Evolutionary conservation across 805 yeast genomes (phyloP), one percentile per base, ranked within the genome.

Genomic region (Suhomyces canberraensis): DNA sequence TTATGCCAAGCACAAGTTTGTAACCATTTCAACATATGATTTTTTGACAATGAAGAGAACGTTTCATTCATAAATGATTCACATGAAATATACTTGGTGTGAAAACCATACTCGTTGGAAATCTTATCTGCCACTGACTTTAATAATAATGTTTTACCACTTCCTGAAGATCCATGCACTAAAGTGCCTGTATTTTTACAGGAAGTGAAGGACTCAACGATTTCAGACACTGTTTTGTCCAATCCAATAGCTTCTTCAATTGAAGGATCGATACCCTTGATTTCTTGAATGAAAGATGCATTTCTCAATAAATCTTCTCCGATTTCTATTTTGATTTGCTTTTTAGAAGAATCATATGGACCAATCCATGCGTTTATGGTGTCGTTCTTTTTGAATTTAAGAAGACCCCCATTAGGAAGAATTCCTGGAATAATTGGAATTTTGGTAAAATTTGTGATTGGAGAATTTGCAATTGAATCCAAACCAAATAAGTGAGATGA

Each of bases 131-230:
- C 48, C 0, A 84, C 52, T 17, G 70, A 62, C 3, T 67, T 57
- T 11, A 79, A 51, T 2, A 83, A 42, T 2, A 78, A 59, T 0
- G 93, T 66, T 54, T 91, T 91, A 0, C 98, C 98, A 42, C 87
- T 75, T 0, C 96, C 97, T 1, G 85, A 66, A 16, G 79, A 61
- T 0, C 97, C 98, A 46, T 78, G 73, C 0, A 90, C 50, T 36
- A 88, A 60, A 0, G 79, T 64, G 2, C 91, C 86, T 6, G 71
- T 54, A 34, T 68, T 70, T 5, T 73, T 51, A 19, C 64, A 74
- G 27, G 71, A 57, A 5, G 65, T 50, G 3, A 80, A 48, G 0
- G 71, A 53, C 6, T 66, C 66, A 5, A 60, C 46, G 8, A 79
- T 48, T 3, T 63, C 60, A 0, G 54, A 58, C 8, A 81, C 46